Base-by-base conservation (phyloP, 345 rosid genomes). In the Gossypium anomalum region DNA sequence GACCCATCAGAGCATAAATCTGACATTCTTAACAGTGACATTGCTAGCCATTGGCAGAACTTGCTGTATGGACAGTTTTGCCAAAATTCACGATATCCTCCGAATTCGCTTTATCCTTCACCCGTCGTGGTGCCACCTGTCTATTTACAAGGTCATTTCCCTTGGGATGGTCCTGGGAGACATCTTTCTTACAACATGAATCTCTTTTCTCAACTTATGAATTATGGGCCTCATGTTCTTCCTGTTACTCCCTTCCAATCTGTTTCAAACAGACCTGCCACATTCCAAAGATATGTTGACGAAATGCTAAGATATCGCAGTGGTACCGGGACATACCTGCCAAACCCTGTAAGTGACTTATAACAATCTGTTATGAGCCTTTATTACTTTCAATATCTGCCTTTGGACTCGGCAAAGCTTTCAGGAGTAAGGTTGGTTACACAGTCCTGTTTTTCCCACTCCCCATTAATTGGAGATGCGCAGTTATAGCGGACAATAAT, bases 321-420 rank as follows among this genome's bases (percentile, higher is more conserved):
- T 81, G 99, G 98, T 73, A 96, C 99, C 4, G 98, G 99, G 75
- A 96, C 99, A 53, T 96, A 93, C 82, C 85, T 96, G 81, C 99
- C 99, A 75, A 89, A 88, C 87, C 93, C 94, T 78, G 99, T 96
- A 93, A 86, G 99, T 80, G 71, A 70, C 34, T 45, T 45, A 61
- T 60, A 38, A 14, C 44, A 23, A 48, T 72, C 16, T 43, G 41
- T 58, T 8, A 16, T 43, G 57, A 58, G 56, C 55, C 3, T 59
- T 22, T 45, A 15, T 72, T 27, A 27, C 16, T 17, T 49, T 16
- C 9, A 23, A 23, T 23, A 20, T 25, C 59, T 23, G 56, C 43
- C 3, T 8, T 64, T 49, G 23, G 49, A 51, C 59, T 23, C 48
- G 14, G 43, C 14, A 14, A 34, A 23, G 71, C 1, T 67, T 48